Conservation (phyloP, 257 asterid species). For the Eucommia ulmoides region DNA sequence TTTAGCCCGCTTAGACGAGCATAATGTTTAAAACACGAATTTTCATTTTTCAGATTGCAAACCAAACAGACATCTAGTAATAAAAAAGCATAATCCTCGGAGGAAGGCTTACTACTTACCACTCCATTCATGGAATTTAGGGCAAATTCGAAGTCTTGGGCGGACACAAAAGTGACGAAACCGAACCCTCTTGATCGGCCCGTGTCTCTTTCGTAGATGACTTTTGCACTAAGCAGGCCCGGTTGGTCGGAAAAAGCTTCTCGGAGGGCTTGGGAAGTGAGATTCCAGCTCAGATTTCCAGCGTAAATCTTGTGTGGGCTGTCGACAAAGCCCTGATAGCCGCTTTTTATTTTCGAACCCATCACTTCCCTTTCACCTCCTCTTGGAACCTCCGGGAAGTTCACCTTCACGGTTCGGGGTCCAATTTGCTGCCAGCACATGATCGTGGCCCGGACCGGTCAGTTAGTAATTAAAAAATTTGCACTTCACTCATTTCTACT, state of each 20-base stretch:
- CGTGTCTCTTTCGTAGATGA: conserved; percentile 56
- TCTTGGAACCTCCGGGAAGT: conserved; percentile 91
- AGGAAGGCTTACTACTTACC: too few relatives aligned
- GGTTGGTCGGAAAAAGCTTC: conserved; percentile 61
- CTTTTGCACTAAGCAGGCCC: conserved; percentile 71
- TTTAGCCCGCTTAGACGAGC: too few relatives aligned
- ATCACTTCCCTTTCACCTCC: conserved; percentile 88
- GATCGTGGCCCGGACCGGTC: too few relatives aligned
- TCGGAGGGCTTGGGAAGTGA: conserved; percentile 65
- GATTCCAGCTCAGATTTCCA: conserved; percentile 73
- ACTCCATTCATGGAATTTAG: conserved; percentile 61
- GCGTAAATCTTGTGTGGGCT: conserved; percentile 74
- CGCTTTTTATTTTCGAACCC: conserved; percentile 48
- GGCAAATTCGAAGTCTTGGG: conserved; percentile 53
- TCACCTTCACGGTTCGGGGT: conserved; percentile 75
- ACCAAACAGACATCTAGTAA: too few relatives aligned
- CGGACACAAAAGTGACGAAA: conserved; percentile 59
- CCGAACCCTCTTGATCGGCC: conserved; percentile 92
- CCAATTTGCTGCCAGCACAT: conserved; percentile 86
- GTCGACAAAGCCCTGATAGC: conserved; percentile 60
- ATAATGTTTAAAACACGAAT: too few relatives aligned
- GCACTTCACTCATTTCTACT: too few relatives aligned
- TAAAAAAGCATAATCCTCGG: too few relatives aligned
- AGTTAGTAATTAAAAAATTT: too few relatives aligned
- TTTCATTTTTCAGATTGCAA: too few relatives aligned